Conservation (phyloP, 306 rosid genomes). For the Vicia villosa region DNA sequence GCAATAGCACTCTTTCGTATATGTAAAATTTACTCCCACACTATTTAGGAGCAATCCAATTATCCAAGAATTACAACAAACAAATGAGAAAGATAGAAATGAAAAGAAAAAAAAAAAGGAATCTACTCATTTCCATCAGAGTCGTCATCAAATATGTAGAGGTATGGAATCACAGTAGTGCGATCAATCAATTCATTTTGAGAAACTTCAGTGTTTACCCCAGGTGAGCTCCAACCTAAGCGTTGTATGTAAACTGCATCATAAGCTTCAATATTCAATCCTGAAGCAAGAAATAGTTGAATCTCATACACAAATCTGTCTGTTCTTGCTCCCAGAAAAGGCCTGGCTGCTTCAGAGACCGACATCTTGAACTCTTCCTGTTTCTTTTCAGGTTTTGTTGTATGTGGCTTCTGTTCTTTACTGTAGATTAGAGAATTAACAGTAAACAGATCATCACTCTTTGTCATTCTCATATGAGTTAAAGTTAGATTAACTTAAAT, state of each 20-base stretch:
- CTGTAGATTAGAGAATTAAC: slow-evolving; percentile 38
- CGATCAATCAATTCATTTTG: slow-evolving; percentile 45
- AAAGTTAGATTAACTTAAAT: slow-evolving; percentile 21
- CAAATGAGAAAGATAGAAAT: background rate
- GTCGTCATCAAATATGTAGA: slow-evolving; percentile 67
- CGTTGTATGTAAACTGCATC: slow-evolving; percentile 82
- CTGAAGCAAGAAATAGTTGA: slow-evolving; percentile 87
- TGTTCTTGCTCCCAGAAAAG: slow-evolving; percentile 65
- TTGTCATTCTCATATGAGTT: slow-evolving; percentile 8
- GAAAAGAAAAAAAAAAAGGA: background rate
- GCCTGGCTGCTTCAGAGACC: slow-evolving; percentile 67
- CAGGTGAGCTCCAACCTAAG: slow-evolving; percentile 73
- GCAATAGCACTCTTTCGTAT: background rate
- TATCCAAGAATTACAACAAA: slow-evolving; percentile 19
- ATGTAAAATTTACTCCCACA: background rate
- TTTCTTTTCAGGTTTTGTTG: slow-evolving; percentile 47
- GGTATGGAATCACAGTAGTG: slow-evolving; percentile 58
- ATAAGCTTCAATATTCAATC: slow-evolving; percentile 81
- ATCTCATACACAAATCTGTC: slow-evolving; percentile 69
- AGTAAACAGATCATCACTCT: background rate
- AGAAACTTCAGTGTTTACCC: slow-evolving; percentile 44
- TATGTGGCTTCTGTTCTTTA: slow-evolving; percentile 43
- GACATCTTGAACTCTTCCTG: slow-evolving; percentile 57
- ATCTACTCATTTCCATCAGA: slow-evolving; percentile 57
- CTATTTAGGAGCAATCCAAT: background rate